These are phyloP conservation scores for Solanum ahanhuiri DNA, from an alignment of 257 asterid genomes.

Conservation along the genomic window DNA sequence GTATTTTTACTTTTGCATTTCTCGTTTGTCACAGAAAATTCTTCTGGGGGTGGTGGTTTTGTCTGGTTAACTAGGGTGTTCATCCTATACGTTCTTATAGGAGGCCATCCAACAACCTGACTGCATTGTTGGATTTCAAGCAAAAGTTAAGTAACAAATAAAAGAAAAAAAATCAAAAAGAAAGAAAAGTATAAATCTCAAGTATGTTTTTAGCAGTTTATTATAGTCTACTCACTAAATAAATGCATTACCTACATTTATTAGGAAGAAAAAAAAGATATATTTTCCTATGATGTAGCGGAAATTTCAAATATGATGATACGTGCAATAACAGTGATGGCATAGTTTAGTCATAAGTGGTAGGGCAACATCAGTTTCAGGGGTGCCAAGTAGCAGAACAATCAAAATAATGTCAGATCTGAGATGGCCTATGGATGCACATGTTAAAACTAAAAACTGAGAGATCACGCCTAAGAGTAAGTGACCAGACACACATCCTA, in stretches of 20 bases:
- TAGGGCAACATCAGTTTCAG: background rate
- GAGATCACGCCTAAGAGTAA: background rate
- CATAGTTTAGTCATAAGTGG: background rate
- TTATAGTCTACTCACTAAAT: background rate
- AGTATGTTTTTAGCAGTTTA: background rate
- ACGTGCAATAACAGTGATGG: background rate
- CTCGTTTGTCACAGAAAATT: constrained; percentile 17
- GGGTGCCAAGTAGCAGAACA: background rate
- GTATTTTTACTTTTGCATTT: constrained; percentile 23
- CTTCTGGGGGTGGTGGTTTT: constrained; percentile 17
- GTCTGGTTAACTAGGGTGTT: constrained; percentile 29
- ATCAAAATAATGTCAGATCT: background rate
- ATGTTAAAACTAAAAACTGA: background rate
- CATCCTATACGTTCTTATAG: constrained; percentile 31
- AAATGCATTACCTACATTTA: background rate
- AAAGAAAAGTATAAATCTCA: background rate
- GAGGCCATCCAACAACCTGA: constrained; percentile 55
- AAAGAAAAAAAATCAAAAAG: background rate
- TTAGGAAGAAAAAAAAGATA: background rate
- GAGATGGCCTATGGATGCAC: background rate
- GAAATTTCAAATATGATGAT: background rate
- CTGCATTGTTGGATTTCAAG: constrained; percentile 16
- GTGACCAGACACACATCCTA: background rate
- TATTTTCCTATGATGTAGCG: background rate
- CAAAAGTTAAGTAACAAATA: background rate